Base-by-base conservation (phyloP, 176 grass and related monocot genomes). In the Carex parvula region DNA sequence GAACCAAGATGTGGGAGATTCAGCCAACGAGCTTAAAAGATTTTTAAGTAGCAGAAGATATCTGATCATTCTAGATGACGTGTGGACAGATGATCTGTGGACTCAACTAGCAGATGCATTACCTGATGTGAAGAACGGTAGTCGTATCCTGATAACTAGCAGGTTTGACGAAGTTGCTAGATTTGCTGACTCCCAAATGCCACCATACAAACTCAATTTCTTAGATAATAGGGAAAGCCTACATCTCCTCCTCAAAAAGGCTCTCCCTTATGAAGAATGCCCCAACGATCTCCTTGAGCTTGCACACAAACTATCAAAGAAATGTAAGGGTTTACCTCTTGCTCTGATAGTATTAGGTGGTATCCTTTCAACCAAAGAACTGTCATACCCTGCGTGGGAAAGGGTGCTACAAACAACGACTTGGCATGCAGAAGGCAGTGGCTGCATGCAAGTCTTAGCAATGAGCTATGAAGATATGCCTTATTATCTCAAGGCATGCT, bases 181-280 rank as follows among this genome's bases (percentile, higher is more conserved):
- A 30, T 30, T 12, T 6, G 63, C 63, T 24, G 63, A 67, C 0
- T 17, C 1, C 4, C 1, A 35, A 22, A 81, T 22, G 29, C 2
- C 4, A 2, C 70, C 83, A 11, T 60, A 85, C 46, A 2, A 71
- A 39, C 68, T 71, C 17, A 8, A 7, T 0, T 44, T 39, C 29
- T 39, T 71, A 16, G 8, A 41, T 37, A 11, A 37, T 16, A 17
- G 35, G 17, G 11, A 71, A 39, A 71, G 68, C 29, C 1, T 35
- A 18, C 1, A 71, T 6, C 68, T 71, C 68, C 68, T 71, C 26
- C 39, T 71, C 22, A 71, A 71, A 71, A 71, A 71, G 68, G 68
- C 68, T 35, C 39, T 39, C 37, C 3, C 37, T 39, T 39, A 39
- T 39, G 6, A 71, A 42, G 3, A 30, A 18, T 54, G 12, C 33